Evolutionary conservation across 1,139 yeast genomes (phyloP).

Genomic region (Diutina ranongensis): DNA sequence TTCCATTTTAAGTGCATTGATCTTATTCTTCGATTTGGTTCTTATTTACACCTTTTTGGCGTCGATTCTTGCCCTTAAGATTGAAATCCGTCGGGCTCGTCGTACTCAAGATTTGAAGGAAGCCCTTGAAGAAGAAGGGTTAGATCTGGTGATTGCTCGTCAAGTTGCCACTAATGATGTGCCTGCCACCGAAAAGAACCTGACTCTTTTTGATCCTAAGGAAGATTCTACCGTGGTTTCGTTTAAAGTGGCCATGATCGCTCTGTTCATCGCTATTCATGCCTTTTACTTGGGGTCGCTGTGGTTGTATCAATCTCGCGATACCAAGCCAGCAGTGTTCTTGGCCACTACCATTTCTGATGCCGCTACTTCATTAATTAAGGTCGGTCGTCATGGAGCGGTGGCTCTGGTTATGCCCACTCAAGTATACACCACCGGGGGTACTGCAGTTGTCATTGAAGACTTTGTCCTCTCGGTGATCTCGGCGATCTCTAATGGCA

Average conservation of each 20-base stretch:
- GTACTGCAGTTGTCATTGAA: constrained; percentile 52
- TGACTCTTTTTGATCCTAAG: not conserved
- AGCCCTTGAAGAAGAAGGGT: constrained; percentile 90
- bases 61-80: constrained; percentile 77
- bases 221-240: constrained; percentile 27
- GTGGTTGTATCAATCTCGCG: constrained; percentile 42
- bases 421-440: constrained; percentile 58
- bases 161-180: constrained; percentile 31
- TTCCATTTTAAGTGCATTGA: constrained; percentile 65
- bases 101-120: constrained; percentile 70
- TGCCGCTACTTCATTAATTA: constrained; percentile 29
- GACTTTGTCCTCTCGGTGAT: constrained; percentile 45
- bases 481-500: constrained; percentile 55
- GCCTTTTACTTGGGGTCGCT: constrained; percentile 65
- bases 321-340: constrained; percentile 22
- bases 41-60: constrained; percentile 76
- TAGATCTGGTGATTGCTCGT: constrained; percentile 56
- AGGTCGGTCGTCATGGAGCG: constrained; percentile 36
- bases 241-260: constrained; percentile 56
- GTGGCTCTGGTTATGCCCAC: constrained; percentile 60
- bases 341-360: constrained; percentile 21
- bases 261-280: constrained; percentile 54
- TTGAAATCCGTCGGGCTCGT: constrained; percentile 83
- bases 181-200: not conserved
- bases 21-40: constrained; percentile 61